Conservation (phyloP, 768 basidiomycete species). For the Tylopilus sp. region DNA sequence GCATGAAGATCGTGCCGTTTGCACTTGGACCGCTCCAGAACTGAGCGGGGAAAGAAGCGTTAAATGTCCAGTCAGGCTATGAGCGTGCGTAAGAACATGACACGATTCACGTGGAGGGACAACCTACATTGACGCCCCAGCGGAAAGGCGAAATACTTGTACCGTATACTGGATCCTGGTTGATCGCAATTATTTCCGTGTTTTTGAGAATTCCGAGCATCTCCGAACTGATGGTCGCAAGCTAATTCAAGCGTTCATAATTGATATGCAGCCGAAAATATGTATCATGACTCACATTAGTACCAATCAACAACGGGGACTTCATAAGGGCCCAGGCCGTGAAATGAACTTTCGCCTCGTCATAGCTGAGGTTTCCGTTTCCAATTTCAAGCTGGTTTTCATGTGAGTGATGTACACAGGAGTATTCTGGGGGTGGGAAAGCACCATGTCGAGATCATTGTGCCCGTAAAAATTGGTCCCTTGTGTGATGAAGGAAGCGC, state of each 20-base stretch:
- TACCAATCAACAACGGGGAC: conserved; percentile 61
- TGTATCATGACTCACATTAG: conserved; percentile 38
- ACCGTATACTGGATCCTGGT: conserved; percentile 61
- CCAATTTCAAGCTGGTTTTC: conserved; percentile 52
- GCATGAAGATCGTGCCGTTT: conserved; percentile 64
- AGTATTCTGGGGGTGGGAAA: background rate
- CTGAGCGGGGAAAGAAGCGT: conserved; percentile 52
- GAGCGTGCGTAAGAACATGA: background rate
- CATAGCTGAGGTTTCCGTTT: conserved; percentile 56
- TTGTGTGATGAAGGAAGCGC: conserved; percentile 61
- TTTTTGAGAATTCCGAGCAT: conserved; percentile 56
- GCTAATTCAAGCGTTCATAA: conserved; percentile 27
- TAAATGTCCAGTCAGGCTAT: conserved; percentile 35
- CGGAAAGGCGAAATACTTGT: conserved; percentile 65
- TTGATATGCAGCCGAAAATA: background rate
- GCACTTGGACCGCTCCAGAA: conserved; percentile 66
- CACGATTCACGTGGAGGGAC: background rate
- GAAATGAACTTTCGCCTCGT: conserved; percentile 67
- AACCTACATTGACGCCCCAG: conserved; percentile 60
- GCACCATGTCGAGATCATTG: conserved; percentile 65
- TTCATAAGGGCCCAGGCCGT: conserved; percentile 71
- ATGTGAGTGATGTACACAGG: conserved; percentile 3
- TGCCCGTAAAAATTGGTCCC: conserved; percentile 62
- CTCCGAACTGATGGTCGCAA: conserved; percentile 47
- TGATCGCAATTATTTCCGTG: conserved; percentile 60